Percentiles rank a stretch among this genome's conserved stretches.
These are phyloP conservation scores for Hirsutella thompsonii DNA, from an alignment of 2,329 filamentous ascomycete genomes.

Conservation along the genomic window DNA sequence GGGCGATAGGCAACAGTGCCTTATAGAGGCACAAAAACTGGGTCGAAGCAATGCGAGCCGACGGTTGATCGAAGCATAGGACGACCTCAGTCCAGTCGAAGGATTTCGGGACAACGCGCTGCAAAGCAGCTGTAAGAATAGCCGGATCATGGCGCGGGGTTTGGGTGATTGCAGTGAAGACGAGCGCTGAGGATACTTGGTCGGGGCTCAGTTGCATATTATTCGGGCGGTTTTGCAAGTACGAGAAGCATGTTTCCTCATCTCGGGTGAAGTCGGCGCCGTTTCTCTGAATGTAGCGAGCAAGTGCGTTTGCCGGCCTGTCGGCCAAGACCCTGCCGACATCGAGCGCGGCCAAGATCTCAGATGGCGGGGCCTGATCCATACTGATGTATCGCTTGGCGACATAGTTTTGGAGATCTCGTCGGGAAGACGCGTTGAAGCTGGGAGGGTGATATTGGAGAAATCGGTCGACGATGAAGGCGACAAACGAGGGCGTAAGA, in stretches of 20 bases:
- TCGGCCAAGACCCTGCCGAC: constrained; percentile 53
- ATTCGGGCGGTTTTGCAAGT: constrained; percentile 38
- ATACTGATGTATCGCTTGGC: constrained; percentile 54
- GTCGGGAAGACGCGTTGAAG: constrained; percentile 64
- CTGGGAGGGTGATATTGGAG: constrained; percentile 77
- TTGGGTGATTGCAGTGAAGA: constrained; percentile 49
- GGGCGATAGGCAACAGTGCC: constrained; percentile 61
- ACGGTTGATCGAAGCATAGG: constrained; percentile 66
- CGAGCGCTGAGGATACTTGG: constrained; percentile 69
- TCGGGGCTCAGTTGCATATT: constrained; percentile 60
- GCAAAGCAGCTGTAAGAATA: constrained; percentile 47
- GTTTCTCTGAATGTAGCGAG: constrained; percentile 57
- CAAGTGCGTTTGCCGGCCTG: constrained; percentile 41
- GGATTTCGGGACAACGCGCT: constrained; percentile 46
- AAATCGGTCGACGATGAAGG: constrained; percentile 71
- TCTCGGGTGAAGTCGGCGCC: constrained; percentile 66
- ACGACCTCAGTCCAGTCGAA: constrained; percentile 64
- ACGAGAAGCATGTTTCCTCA: constrained; percentile 49
- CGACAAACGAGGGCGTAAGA: constrained; percentile 56
- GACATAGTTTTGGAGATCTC: constrained; percentile 55
- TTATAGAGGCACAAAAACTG: constrained; percentile 78
- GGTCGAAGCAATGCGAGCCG: constrained; percentile 58
- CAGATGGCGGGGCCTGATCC: constrained; percentile 53
- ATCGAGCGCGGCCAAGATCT: constrained; percentile 58
- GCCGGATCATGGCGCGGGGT: constrained; percentile 38